phyloP scores from a whole-genome alignment of 2,329 filamentous ascomycete species.

The Colletotrichum spaethianum region DNA sequence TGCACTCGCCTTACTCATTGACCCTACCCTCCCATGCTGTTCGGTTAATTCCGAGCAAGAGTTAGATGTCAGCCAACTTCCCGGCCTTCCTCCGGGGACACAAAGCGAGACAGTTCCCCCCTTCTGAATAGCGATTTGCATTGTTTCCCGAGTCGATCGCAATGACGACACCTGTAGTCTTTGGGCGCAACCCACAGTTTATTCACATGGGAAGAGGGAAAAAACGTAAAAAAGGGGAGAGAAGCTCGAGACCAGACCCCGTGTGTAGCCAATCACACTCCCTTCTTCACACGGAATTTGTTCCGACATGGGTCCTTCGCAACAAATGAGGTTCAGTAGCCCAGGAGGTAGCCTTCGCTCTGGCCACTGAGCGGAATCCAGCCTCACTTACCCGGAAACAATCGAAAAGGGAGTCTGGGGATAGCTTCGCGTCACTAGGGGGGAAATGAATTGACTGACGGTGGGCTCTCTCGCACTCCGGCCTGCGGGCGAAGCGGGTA shows the following conservation, averaged over 20 bases:
- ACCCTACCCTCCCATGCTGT: not conserved
- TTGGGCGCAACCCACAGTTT: not conserved
- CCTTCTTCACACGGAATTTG: not conserved
- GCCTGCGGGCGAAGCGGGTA: constrained; percentile 20
- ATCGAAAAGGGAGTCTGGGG: constrained; percentile 3
- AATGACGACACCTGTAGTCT: constrained; percentile 34
- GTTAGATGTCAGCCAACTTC: not conserved
- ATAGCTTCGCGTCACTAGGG: not conserved
- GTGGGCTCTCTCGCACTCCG: not conserved
- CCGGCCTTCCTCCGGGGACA: not conserved
- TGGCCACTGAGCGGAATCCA: not conserved
- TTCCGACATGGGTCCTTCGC: not conserved
- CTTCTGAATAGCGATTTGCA: constrained; percentile 6
- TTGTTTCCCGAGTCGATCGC: constrained; percentile 37
- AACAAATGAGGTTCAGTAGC: not conserved
- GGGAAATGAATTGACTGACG: too few relatives aligned
- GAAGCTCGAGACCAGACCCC: not conserved
- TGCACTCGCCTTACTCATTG: constrained; percentile 35
- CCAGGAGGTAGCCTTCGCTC: not conserved
- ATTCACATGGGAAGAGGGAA: not conserved
- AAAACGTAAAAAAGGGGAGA: not conserved
- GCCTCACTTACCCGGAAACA: not conserved
- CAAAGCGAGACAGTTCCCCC: not conserved
- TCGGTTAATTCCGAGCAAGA: constrained; percentile 33
- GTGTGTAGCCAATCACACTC: not conserved